Evolutionary conservation across 148 eudicot genomes (phyloP).

Genomic region (Fagopyrum esculentum): DNA sequence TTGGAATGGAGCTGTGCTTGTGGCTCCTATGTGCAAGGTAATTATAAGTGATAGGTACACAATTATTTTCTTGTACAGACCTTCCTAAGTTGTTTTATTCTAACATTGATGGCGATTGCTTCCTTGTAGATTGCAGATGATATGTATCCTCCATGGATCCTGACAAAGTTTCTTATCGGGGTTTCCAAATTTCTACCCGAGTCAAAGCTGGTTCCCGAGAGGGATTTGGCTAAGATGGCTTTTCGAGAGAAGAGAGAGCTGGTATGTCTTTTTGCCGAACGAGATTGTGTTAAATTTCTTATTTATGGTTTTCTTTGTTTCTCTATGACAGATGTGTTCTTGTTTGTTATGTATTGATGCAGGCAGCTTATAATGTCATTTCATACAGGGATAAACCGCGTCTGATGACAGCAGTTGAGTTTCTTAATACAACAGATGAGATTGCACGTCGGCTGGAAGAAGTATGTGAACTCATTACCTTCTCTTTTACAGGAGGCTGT

Average conservation of each 20-base stretch:
- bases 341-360: conserved; percentile 11
- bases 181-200: conserved; percentile 78
- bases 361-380: conserved; percentile 70
- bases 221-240: conserved; percentile 75
- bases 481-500: not conserved
- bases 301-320: too few species aligned
- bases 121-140: conserved; percentile 82
- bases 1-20: conserved; percentile 63
- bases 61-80: not conserved
- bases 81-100: not conserved
- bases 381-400: conserved; percentile 82
- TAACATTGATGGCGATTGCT: not conserved
- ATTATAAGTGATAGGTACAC: not conserved
- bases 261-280: conserved; percentile 24
- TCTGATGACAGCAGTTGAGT: conserved; percentile 67
- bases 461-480: conserved; percentile 29
- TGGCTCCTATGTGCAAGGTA: conserved; percentile 69
- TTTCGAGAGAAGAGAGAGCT: conserved; percentile 78
- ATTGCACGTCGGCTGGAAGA: conserved; percentile 58
- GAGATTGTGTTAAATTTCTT: not conserved
- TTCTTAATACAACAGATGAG: conserved; percentile 69
- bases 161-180: conserved; percentile 59
- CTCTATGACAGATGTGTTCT: not conserved
- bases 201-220: conserved; percentile 71
- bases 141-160: conserved; percentile 66